Conservation (phyloP, 495 filamentous ascomycete species). For the Letharia lupina region DNA sequence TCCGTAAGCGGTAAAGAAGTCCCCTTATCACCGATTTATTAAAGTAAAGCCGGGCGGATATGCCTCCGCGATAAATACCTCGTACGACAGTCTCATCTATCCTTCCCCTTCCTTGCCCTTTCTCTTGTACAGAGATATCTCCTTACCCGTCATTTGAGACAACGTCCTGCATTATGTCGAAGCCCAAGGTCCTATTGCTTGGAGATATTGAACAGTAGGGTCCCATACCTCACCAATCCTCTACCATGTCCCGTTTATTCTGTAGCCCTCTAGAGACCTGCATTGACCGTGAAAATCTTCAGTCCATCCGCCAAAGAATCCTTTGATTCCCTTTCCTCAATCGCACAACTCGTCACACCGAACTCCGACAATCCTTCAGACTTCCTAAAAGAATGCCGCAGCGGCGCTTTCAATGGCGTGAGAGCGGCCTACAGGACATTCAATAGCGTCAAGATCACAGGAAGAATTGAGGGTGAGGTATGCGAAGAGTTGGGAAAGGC, state of each 20-base stretch:
- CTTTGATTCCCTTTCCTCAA: constrained; percentile 42
- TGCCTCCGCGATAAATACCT: not conserved
- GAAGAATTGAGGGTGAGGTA: constrained; percentile 58
- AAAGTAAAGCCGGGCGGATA: no score
- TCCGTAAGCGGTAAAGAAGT: no score
- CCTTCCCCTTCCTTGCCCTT: not conserved
- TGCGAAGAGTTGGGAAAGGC: constrained; percentile 47
- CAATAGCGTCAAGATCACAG: constrained; percentile 55
- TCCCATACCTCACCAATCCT: not conserved
- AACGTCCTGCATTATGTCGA: constrained; percentile 14
- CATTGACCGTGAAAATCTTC: not conserved
- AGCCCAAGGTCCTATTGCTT: constrained; percentile 49
- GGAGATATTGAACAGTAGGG: constrained; percentile 50
- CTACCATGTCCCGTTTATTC: not conserved
- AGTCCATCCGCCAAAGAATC: constrained; percentile 35
- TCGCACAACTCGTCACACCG: constrained; percentile 43
- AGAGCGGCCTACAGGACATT: constrained; percentile 73
- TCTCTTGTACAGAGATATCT: not conserved
- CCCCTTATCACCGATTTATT: no score
- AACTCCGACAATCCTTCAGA: constrained; percentile 48
- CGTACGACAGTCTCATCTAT: not conserved
- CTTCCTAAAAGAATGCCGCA: constrained; percentile 65
- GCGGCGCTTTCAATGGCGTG: constrained; percentile 60
- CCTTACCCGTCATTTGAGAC: not conserved
- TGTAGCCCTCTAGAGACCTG: constrained; percentile 16